These are phyloP conservation scores for Ogataea zsoltii DNA, from an alignment of 805 yeast species.

Conservation along the genomic window DNA sequence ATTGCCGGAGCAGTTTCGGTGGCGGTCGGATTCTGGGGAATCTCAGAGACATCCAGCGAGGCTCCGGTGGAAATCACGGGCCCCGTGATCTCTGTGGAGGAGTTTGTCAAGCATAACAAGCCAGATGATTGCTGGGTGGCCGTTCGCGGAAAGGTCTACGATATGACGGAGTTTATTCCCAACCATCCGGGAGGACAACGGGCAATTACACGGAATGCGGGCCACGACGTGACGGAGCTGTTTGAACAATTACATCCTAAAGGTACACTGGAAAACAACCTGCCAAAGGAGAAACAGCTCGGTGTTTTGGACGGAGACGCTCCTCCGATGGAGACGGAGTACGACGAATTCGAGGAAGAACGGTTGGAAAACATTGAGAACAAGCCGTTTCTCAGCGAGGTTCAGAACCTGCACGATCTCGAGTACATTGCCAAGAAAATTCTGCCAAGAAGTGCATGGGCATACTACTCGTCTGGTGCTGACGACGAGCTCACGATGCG, in stretches of 20 bases:
- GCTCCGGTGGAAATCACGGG: neutral
- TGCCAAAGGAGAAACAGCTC: conserved; percentile 59
- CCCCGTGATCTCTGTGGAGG: conserved; percentile 32
- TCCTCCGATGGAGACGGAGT: conserved; percentile 34
- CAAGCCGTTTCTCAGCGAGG: conserved; percentile 68
- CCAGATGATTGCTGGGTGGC: conserved; percentile 81
- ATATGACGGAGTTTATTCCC: conserved; percentile 59
- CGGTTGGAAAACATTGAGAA: conserved; percentile 44
- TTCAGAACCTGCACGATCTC: conserved; percentile 81
- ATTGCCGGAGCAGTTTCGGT: neutral
- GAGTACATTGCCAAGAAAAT: conserved; percentile 83
- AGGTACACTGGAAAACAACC: conserved; percentile 70
- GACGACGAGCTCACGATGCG: conserved; percentile 91
- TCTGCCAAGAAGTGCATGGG: conserved; percentile 82
- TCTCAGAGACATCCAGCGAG: neutral
- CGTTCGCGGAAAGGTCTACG: conserved; percentile 76
- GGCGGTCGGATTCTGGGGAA: neutral
- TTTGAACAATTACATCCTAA: conserved; percentile 90
- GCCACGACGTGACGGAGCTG: conserved; percentile 59
- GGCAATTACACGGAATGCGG: conserved; percentile 47
- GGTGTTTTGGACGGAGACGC: conserved; percentile 46
- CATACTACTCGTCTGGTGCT: conserved; percentile 87
- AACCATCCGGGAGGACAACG: conserved; percentile 55
- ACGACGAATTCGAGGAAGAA: conserved; percentile 42
- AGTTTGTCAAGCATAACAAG: conserved; percentile 53